Base-by-base conservation (phyloP, 2,329 filamentous ascomycete genomes). In the Herpotrichia juniperi region DNA sequence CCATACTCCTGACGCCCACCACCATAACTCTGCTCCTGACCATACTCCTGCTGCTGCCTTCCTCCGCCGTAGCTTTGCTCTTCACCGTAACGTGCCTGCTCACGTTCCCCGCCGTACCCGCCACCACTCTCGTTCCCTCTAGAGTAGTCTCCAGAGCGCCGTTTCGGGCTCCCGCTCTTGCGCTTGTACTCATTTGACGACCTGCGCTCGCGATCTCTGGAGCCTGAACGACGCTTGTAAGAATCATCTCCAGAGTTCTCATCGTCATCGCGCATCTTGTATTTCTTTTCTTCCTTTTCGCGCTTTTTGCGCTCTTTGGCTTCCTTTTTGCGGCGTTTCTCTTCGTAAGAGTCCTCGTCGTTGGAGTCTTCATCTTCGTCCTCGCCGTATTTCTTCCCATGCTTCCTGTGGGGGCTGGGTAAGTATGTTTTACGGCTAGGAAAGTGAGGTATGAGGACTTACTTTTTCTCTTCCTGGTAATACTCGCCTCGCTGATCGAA, bases 401-500 rank as follows among this genome's bases (percentile, higher is more conserved):
- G 64, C 50, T 70, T 69, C 58, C 71, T 73, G 21, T 51, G 69
- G 59, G 11, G 32, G 47, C 12, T 48, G 6, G 31, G 25, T 46
- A 39, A 9, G 32, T 7, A 4, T 8, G 19, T 44, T 39, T n/a
- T 46, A 46, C 24, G 50, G 50, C 14, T 49, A 25, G 10, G 25
- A 8, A 24, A 40, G 37, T 44, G 9, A 46, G 16, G 30, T n/a
- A n/a, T 25, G 12, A 9, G 9, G 14, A 44, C 68, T 56, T 63
- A 74, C 67, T 76, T 74, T 31, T 73, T 73, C 47, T 79, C 71
- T 31, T 72, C 66, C 9, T 74, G 64, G 63, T 76, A 79, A 42
- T 74, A 70, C 28, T 76, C 72, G 31, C 73, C 77, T 17, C 67
- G 64, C 40, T 53, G 58, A 44, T 68, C 65, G 39, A 68, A 69